Evolutionary conservation across 2,329 filamentous ascomycete genomes (phyloP).

Genomic region (Neoarthrinium moseri): DNA sequence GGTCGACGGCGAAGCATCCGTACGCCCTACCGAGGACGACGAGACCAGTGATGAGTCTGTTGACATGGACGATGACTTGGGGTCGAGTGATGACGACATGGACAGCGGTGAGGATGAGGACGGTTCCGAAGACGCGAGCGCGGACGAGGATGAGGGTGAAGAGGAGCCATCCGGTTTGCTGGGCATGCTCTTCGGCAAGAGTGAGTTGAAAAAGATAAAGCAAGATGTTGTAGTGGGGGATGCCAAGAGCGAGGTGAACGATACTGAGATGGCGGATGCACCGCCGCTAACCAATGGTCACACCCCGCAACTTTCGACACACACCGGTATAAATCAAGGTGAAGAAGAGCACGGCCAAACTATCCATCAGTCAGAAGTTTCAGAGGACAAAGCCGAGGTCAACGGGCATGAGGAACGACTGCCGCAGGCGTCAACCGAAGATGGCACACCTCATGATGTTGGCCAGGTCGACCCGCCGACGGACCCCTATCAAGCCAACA

Average conservation of each 20-base stretch:
- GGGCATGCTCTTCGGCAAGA: constrained; percentile 58
- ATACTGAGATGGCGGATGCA: constrained; percentile 34
- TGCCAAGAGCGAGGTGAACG: constrained; percentile 18
- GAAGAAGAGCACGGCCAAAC: too few relatives aligned
- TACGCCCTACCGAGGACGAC: constrained; percentile 25
- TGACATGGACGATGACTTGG: constrained; percentile 67
- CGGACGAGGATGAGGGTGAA: constrained; percentile 36
- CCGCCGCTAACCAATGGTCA: constrained; percentile 11
- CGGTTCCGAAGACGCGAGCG: constrained; percentile 41
- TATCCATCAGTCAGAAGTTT: too few relatives aligned
- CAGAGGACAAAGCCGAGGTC: neutral
- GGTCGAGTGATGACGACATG: constrained; percentile 51
- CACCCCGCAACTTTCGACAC: neutral
- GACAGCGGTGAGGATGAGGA: constrained; percentile 37
- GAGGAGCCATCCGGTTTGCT: constrained; percentile 48
- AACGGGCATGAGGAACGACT: neutral
- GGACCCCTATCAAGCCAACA: constrained; percentile 16
- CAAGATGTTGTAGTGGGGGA: constrained; percentile 36
- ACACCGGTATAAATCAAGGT: neutral
- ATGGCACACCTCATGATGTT: too few relatives aligned
- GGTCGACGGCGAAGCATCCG: constrained; percentile 15
- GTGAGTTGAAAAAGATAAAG: constrained; percentile 54
- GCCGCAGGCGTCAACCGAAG: neutral
- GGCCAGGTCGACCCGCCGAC: constrained; percentile 12
- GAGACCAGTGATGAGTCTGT: constrained; percentile 65